These are phyloP conservation scores for Lactarius vividus DNA, from an alignment of 768 basidiomycete species.

Conservation along the genomic window DNA sequence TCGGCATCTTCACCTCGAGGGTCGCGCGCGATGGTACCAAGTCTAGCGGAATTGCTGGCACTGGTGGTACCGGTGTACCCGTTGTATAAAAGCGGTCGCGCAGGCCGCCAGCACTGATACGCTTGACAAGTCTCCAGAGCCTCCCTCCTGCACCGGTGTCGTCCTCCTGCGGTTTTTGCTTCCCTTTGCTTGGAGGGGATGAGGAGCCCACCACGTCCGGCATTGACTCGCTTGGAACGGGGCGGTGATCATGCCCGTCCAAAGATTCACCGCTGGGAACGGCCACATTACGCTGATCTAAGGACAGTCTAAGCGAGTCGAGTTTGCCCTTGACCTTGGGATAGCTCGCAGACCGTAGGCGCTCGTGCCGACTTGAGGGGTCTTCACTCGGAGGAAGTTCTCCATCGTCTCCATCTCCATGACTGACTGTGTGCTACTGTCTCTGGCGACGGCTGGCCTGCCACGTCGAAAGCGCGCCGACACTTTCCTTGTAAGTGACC, in stretches of 20 bases:
- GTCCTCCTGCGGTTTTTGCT: constrained; percentile 32
- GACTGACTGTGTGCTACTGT: background rate
- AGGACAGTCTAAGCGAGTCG: constrained; percentile 17
- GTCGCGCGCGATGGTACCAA: constrained; percentile 29
- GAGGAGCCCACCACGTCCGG: background rate
- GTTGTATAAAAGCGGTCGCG: constrained; percentile 49
- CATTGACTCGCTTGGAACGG: constrained; percentile 4
- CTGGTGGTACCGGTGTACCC: constrained; percentile 46
- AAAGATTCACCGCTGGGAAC: background rate
- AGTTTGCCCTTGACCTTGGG: constrained; percentile 21
- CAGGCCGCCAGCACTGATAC: constrained; percentile 61
- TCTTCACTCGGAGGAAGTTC: background rate
- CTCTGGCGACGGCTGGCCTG: constrained; percentile 1
- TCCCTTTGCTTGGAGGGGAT: constrained; percentile 12
- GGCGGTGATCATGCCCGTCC: background rate
- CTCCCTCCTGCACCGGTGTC: constrained; percentile 38
- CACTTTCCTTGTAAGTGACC: constrained; percentile 25
- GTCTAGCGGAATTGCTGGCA: constrained; percentile 57
- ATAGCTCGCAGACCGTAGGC: constrained; percentile 12
- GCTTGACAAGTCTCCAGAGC: constrained; percentile 69
- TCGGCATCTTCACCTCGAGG: constrained; percentile 30
- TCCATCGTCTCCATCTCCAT: background rate
- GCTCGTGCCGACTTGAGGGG: constrained; percentile 17
- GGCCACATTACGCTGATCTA: background rate
- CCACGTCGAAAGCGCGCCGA: constrained; percentile 23